These are phyloP conservation scores for Coemansia biformis DNA, from an alignment of 192 early-diverging fungal species.

Conservation along the genomic window DNA sequence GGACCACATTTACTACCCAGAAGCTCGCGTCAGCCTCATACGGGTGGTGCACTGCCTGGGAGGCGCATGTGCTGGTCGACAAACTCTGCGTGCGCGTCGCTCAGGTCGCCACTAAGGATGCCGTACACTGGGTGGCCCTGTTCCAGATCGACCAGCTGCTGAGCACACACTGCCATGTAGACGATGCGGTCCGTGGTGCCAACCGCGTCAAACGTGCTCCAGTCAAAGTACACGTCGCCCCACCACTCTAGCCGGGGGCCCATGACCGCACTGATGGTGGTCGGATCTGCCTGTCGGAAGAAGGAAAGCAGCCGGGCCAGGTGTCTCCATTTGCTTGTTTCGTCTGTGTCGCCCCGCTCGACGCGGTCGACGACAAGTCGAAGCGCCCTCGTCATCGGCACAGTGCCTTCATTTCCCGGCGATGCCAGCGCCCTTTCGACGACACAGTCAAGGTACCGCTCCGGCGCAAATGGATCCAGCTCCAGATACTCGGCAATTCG, in stretches of 20 bases:
- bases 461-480: slow-evolving; percentile 27
- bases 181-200: slow-evolving; percentile 1
- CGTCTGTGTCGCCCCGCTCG: slow-evolving; percentile 21
- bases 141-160: slow-evolving; percentile 16
- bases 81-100: slow-evolving; percentile 5
- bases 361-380: slow-evolving; percentile 22
- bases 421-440: background rate
- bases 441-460: background rate
- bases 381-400: slow-evolving; percentile 2
- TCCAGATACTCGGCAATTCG: slow-evolving; percentile 34
- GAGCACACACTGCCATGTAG: slow-evolving; percentile 25
- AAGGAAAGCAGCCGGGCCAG: slow-evolving; percentile 5
- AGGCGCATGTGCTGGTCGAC: slow-evolving; percentile 11
- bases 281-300: background rate
- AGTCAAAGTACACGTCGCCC: slow-evolving; percentile 17
- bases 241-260: slow-evolving; percentile 27
- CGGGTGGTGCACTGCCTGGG: too few relatives aligned
- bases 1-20: too few relatives aligned
- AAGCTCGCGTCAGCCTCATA: too few relatives aligned
- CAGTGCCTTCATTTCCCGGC: too few relatives aligned
- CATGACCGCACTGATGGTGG: slow-evolving; percentile 7
- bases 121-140: slow-evolving; percentile 12
- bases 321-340: slow-evolving; percentile 18
- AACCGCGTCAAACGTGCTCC: slow-evolving; percentile 1
- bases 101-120: slow-evolving; percentile 12